These are phyloP conservation scores for Aureoboletus auriporus DNA, from an alignment of 768 basidiomycete species.

Conservation along the genomic window DNA sequence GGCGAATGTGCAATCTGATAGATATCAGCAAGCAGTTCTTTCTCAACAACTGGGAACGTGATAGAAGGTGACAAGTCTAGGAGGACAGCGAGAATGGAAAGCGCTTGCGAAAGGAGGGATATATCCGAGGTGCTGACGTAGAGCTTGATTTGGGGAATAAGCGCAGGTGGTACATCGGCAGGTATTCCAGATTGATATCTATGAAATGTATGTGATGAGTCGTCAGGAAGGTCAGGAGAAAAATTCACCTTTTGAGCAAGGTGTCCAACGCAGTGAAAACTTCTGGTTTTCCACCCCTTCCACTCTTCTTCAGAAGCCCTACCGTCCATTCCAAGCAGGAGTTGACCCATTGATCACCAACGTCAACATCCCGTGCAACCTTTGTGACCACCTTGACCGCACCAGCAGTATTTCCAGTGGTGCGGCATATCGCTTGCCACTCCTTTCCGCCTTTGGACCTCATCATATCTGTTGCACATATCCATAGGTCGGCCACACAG, in stretches of 20 bases:
- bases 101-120: slow-evolving; percentile 67
- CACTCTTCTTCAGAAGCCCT: slow-evolving; percentile 71
- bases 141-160: slow-evolving; percentile 71
- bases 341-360: slow-evolving; percentile 77
- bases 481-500: slow-evolving; percentile 82
- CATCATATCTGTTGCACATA: slow-evolving; percentile 75
- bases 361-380: slow-evolving; percentile 71
- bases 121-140: slow-evolving; percentile 78
- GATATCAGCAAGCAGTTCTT: slow-evolving; percentile 57
- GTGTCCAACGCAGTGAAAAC: slow-evolving; percentile 75
- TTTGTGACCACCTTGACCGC: slow-evolving; percentile 80
- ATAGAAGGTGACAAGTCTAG: slow-evolving; percentile 60
- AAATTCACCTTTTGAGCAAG: slow-evolving; percentile 58
- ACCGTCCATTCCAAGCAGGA: slow-evolving; percentile 76
- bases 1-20: slow-evolving; percentile 78
- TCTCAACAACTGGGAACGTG: slow-evolving; percentile 76
- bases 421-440: slow-evolving; percentile 76
- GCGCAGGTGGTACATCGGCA: slow-evolving; percentile 49
- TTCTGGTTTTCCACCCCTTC: slow-evolving; percentile 72
- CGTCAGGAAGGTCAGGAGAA: neutral
- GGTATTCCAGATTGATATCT: slow-evolving; percentile 53
- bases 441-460: slow-evolving; percentile 62
- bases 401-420: slow-evolving; percentile 65
- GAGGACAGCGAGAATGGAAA: slow-evolving; percentile 63
- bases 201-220: neutral